phyloP scores from a whole-genome alignment of 129 eudicot genomes.

The Oenanthe sinensis region DNA sequence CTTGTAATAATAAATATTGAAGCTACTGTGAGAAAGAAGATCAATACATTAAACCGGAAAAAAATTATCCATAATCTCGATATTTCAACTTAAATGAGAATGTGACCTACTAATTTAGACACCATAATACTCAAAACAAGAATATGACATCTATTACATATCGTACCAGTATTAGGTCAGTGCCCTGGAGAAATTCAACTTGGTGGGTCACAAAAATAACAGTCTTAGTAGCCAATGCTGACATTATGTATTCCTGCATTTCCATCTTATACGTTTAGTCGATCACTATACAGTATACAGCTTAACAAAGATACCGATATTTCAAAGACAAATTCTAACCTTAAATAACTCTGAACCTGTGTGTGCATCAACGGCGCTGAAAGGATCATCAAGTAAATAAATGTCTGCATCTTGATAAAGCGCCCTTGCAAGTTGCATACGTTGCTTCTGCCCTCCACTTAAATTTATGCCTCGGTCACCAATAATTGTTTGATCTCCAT shows the following conservation, averaged over 20 bases:
- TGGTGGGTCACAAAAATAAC: constrained; percentile 94
- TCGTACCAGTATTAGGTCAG: constrained; percentile 85
- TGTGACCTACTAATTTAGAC: background rate
- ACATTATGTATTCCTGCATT: constrained; percentile 81
- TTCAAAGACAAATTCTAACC: constrained; percentile 23
- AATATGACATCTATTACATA: background rate
- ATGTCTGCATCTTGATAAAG: constrained; percentile 97
- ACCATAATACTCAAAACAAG: constrained; percentile 1
- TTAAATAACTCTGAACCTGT: constrained; percentile 78
- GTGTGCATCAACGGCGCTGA: constrained; percentile 97
- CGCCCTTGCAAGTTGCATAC: constrained; percentile 98
- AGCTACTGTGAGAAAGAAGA: background rate
- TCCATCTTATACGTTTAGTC: constrained; percentile 15
- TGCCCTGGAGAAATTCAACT: constrained; percentile 81
- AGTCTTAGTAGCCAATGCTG: constrained; percentile 84
- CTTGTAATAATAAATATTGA: background rate
- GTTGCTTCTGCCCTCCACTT: constrained; percentile 97
- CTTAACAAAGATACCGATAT: background rate
- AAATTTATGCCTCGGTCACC: constrained; percentile 96
- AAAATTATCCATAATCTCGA: background rate
- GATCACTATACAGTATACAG: background rate
- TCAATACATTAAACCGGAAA: background rate
- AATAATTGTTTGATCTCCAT: constrained; percentile 88
- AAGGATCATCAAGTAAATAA: constrained; percentile 93
- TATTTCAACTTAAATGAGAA: background rate